Conservation (phyloP, 441 rosid genomes). For the Pelargonium citronellum region DNA sequence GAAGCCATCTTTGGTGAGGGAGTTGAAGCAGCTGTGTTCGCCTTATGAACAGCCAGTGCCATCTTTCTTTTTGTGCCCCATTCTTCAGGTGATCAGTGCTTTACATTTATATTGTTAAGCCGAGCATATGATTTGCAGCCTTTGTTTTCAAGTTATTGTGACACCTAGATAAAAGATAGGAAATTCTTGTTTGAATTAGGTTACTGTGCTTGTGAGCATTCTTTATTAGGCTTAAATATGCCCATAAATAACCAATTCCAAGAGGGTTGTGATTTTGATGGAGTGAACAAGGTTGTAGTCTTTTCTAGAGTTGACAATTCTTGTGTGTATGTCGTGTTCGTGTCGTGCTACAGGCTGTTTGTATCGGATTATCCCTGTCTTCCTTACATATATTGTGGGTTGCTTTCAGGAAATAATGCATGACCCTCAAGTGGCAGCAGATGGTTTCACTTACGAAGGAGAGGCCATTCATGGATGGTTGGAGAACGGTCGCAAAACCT, state of each 20-base stretch:
- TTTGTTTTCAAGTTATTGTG: too few species aligned
- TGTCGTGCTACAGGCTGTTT: too few species aligned
- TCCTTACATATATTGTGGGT: constrained; percentile 15
- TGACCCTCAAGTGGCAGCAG: constrained; percentile 71
- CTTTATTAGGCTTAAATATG: too few species aligned
- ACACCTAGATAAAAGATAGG: too few species aligned
- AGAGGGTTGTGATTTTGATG: too few species aligned
- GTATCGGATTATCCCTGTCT: constrained; percentile 1
- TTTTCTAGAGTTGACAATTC: background rate
- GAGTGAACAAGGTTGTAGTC: too few species aligned
- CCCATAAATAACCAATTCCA: too few species aligned
- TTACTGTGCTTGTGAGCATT: too few species aligned
- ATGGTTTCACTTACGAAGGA: constrained; percentile 68
- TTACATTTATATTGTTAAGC: background rate
- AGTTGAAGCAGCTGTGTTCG: constrained; percentile 46
- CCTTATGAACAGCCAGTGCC: constrained; percentile 57
- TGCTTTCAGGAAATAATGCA: constrained; percentile 69
- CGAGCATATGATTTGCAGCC: too few species aligned
- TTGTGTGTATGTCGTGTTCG: background rate
- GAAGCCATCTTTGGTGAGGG: constrained; percentile 55
- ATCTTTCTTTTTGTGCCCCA: constrained; percentile 63
- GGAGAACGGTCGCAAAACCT: constrained; percentile 49
- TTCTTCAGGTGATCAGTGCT: constrained; percentile 42
- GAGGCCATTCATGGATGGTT: constrained; percentile 57
- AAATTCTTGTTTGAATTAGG: too few species aligned